A percentile compares a stretch with the other conserved stretches of the same genome.
Conservation (phyloP, 2,329 filamentous ascomycete species). For the Phaeophleospora eucalypticola region DNA sequence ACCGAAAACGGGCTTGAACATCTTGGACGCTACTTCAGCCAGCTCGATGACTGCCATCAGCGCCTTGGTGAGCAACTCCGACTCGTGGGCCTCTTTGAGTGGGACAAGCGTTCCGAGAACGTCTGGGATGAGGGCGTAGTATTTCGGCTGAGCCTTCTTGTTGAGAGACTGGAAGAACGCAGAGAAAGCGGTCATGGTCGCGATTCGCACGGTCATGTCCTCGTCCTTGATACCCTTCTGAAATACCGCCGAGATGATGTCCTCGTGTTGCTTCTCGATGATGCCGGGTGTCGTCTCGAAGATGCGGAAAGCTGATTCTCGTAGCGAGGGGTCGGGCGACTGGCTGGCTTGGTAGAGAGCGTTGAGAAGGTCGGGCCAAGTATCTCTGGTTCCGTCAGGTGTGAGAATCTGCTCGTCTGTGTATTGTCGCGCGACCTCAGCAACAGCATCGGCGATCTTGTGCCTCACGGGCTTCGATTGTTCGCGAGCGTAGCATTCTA, state of each 20-base stretch:
- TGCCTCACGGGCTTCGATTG: conserved; percentile 72
- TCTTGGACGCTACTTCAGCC: conserved; percentile 89
- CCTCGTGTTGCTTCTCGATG: conserved; percentile 93
- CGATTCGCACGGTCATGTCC: conserved; percentile 79
- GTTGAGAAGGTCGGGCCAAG: conserved; percentile 84
- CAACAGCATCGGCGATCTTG: conserved; percentile 96
- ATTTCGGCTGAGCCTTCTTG: conserved; percentile 86
- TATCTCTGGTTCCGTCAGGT: conserved; percentile 42
- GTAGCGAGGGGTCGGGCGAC: conserved; percentile 73
- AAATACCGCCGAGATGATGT: conserved; percentile 83
- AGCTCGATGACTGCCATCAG: conserved; percentile 89
- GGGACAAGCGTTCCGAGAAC: conserved; percentile 92
- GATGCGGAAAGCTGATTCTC: conserved; percentile 90
- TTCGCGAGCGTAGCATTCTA: conserved; percentile 72
- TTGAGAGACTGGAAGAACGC: conserved; percentile 88
- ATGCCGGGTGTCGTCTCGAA: conserved; percentile 93
- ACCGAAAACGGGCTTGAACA: conserved; percentile 95
- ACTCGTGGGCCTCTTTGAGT: conserved; percentile 85
- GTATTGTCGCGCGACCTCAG: conserved; percentile 92
- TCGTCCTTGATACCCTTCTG: conserved; percentile 88
- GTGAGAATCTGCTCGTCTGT: conserved; percentile 60
- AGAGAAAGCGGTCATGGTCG: conserved; percentile 94
- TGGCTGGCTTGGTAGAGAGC: conserved; percentile 88
- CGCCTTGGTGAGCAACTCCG: conserved; percentile 84
- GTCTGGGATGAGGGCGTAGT: conserved; percentile 80